Conservation (phyloP, 345 rosid genomes). For the Linum lewisii region DNA sequence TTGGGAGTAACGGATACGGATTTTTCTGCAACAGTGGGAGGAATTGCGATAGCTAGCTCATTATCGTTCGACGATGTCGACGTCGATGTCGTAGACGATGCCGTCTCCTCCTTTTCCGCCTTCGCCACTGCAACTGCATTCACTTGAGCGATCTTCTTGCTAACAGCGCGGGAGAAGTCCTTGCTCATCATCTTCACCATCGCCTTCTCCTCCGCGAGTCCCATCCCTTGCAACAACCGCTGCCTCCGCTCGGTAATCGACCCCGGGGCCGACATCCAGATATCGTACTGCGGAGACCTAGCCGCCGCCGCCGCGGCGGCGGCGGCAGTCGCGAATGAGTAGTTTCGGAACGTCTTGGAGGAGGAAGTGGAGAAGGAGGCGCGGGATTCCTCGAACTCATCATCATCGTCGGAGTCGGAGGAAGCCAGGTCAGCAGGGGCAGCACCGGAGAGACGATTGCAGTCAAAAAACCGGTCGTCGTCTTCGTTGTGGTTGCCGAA, state of each 20-base stretch:
- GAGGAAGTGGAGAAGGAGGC: slow-evolving; percentile 41
- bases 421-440: slow-evolving; percentile 46
- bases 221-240: slow-evolving; percentile 69
- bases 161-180: slow-evolving; percentile 19
- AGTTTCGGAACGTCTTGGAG: slow-evolving; percentile 16
- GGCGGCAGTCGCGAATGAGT: slow-evolving; percentile 12
- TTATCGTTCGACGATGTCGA: not conserved
- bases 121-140: not conserved
- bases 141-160: slow-evolving; percentile 11
- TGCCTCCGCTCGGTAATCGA: slow-evolving; percentile 64
- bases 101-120: no score
- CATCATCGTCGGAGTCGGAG: slow-evolving; percentile 55
- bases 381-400: slow-evolving; percentile 55
- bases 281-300: slow-evolving; percentile 25
- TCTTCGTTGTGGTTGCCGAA: slow-evolving; percentile 43
- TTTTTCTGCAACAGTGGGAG: not conserved
- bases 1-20: not conserved
- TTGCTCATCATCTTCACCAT: slow-evolving; percentile 23
- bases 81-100: slow-evolving; percentile 3
- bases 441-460: slow-evolving; percentile 41
- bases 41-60: not conserved
- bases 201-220: slow-evolving; percentile 36
- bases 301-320: not conserved
- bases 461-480: slow-evolving; percentile 58
- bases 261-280: slow-evolving; percentile 83